Evolutionary conservation across 257 asterid species (phyloP).

Genomic region (Coffea canephora): DNA sequence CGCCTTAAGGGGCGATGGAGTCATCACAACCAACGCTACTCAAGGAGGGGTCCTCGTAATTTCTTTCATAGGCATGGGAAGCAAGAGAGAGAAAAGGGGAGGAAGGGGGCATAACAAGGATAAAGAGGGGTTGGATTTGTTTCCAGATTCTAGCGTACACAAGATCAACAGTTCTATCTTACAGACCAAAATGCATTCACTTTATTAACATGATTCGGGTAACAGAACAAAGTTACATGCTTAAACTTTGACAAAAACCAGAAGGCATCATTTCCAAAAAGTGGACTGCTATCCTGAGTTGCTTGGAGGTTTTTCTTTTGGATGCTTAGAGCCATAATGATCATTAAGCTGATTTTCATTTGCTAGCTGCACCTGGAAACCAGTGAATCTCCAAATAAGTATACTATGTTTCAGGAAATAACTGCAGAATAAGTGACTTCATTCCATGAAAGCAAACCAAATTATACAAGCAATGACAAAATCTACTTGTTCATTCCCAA

Average conservation of each 20-base stretch:
- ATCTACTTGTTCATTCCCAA: neutral
- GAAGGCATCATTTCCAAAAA: constrained; percentile 7
- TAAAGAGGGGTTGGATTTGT: neutral
- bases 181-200: constrained; percentile 9
- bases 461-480: neutral
- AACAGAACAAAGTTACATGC: constrained; percentile 23
- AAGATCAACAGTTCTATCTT: neutral
- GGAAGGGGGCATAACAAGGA: too few species aligned
- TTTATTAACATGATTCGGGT: constrained; percentile 22
- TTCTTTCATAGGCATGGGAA: neutral
- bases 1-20: too few species aligned
- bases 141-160: neutral
- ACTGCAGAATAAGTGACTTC: too few species aligned
- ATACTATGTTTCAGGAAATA: too few species aligned
- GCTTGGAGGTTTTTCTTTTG: constrained; percentile 84
- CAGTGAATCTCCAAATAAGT: too few species aligned
- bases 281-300: constrained; percentile 51
- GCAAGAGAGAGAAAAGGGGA: neutral
- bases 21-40: too few species aligned
- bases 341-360: constrained; percentile 81
- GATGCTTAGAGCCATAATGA: constrained; percentile 91
- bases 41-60: too few species aligned
- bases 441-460: constrained; percentile 7
- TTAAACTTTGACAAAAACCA: constrained; percentile 14
- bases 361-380: constrained; percentile 70